Percentiles rank a stretch among this genome's conserved stretches.
These are phyloP conservation scores for Quercus alba DNA, from an alignment of 306 rosid species.

Conservation along the genomic window DNA sequence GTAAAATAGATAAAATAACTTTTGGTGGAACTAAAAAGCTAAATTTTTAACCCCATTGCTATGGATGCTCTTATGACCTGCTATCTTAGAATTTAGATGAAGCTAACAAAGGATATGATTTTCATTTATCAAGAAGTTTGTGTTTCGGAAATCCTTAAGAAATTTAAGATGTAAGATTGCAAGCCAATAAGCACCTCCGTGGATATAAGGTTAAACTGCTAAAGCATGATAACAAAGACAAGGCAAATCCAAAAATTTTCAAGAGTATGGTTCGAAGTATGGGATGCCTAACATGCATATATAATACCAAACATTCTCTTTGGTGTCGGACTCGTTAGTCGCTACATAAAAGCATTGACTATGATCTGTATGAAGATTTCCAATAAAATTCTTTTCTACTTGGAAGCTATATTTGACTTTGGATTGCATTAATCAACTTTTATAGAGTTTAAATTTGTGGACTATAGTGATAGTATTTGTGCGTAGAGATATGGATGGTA, in stretches of 20 bases:
- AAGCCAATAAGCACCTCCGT: neutral
- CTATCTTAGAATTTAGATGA: neutral
- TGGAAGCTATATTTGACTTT: neutral
- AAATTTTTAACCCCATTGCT: no score
- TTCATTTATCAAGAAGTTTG: neutral
- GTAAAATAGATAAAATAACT: no score
- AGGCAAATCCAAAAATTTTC: neutral
- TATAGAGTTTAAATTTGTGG: neutral
- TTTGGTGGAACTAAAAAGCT: no score
- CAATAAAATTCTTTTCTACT: neutral
- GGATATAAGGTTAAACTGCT: neutral
- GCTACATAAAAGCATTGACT: neutral
- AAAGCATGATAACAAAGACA: neutral
- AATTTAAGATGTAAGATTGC: neutral
- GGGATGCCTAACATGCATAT: neutral
- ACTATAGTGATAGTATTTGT: neutral
- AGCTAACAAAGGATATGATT: neutral
- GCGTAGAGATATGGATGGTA: no score
- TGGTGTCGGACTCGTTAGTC: neutral
- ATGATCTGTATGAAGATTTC: neutral
- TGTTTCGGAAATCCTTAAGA: neutral
- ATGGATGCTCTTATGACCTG: neutral
- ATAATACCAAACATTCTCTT: neutral
- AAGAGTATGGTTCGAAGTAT: neutral
- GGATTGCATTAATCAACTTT: neutral